These are phyloP conservation scores for Arxiozyma slooffiae DNA, from an alignment of 1,139 yeast genomes.

Conservation along the genomic window DNA sequence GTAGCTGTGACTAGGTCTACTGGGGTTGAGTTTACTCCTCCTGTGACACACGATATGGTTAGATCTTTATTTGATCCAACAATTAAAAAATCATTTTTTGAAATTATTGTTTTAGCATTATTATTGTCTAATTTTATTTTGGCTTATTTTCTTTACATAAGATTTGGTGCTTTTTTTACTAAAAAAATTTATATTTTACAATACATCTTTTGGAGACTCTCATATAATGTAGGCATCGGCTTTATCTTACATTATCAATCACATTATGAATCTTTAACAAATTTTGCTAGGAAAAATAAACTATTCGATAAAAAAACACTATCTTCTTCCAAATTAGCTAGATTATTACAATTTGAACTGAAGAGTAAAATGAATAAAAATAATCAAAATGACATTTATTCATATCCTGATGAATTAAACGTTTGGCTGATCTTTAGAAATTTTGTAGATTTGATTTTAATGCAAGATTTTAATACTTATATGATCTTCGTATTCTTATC, in stretches of 20 bases:
- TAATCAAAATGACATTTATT: conserved; percentile 37
- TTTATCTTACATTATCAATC: conserved; percentile 60
- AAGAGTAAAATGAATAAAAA: conserved; percentile 50
- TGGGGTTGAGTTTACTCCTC: conserved; percentile 47
- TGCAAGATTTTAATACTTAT: conserved; percentile 79
- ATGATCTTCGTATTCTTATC: conserved; percentile 61
- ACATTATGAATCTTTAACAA: conserved; percentile 45
- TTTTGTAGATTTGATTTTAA: conserved; percentile 69
- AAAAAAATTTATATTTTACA: conserved; percentile 33
- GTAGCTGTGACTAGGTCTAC: conserved; percentile 25
- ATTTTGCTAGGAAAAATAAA: conserved; percentile 41
- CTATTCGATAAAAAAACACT: conserved; percentile 37
- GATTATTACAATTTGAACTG: conserved; percentile 41
- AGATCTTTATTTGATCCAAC: conserved; percentile 73
- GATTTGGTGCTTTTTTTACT: conserved; percentile 15
- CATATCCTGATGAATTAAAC: conserved; percentile 65
- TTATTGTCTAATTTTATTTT: conserved; percentile 31
- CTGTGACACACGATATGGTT: conserved; percentile 81
- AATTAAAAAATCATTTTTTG: conserved; percentile 58
- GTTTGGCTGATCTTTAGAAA: conserved; percentile 78
- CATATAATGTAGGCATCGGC: conserved; percentile 77
- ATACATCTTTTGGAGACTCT: conserved; percentile 67
- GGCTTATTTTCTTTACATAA: conserved; percentile 34
- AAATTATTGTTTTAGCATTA: conserved; percentile 27
- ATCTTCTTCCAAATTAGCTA: conserved; percentile 33